Evolutionary conservation across 1,284 basidiomycete genomes (phyloP).

Genomic region (Trametes pubescens): DNA sequence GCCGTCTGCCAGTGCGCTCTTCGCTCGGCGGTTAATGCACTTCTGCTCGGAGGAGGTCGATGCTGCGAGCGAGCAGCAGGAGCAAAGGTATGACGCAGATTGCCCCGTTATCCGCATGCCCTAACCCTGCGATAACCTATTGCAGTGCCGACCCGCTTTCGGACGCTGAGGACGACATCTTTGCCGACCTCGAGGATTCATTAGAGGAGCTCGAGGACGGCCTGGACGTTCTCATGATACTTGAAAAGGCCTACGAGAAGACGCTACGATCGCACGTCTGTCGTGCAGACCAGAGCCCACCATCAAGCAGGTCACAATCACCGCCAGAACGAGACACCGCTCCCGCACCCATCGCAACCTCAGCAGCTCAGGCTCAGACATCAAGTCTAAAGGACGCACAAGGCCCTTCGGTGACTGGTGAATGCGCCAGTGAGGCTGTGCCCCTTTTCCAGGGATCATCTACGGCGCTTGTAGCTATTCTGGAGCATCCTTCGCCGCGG

Average conservation of each 20-base stretch:
- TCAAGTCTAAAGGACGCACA: neutral
- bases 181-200: constrained; percentile 55
- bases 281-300: constrained; percentile 18
- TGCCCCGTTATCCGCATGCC: constrained; percentile 1
- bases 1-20: constrained; percentile 76
- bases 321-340: constrained; percentile 22
- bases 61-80: constrained; percentile 31
- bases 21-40: constrained; percentile 89
- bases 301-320: constrained; percentile 26
- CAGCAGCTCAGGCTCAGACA: constrained; percentile 21
- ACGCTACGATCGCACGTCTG: constrained; percentile 68
- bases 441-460: constrained; percentile 70
- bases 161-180: constrained; percentile 37
- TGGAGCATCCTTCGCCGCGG: constrained; percentile 54
- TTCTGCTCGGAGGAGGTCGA: constrained; percentile 69
- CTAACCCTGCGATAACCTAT: constrained; percentile 6
- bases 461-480: constrained; percentile 71
- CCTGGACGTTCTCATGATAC: constrained; percentile 68
- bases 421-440: constrained; percentile 17
- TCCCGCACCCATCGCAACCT: constrained; percentile 15
- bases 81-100: constrained; percentile 19
- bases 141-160: constrained; percentile 22
- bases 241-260: constrained; percentile 71
- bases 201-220: constrained; percentile 72
- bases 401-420: neutral